Evolutionary conservation across 768 basidiomycete genomes (phyloP).

Genomic region (Clitopilus passeckerianus): DNA sequence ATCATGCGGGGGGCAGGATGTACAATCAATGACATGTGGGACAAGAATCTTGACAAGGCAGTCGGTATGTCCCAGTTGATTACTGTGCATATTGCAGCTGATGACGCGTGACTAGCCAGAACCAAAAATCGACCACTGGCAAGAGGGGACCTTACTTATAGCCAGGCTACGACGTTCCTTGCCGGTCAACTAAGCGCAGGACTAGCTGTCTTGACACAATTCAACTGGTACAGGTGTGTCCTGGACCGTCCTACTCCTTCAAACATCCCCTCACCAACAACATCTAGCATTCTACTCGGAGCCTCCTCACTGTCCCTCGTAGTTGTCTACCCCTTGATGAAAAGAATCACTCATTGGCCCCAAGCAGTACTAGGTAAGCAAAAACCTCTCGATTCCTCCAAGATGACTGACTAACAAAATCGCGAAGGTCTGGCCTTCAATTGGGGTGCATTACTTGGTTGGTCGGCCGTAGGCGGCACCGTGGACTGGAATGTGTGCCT

Average conservation of each 20-base stretch:
- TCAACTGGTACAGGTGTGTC: slow-evolving; percentile 91
- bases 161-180: slow-evolving; percentile 78
- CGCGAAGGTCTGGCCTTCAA: slow-evolving; percentile 85
- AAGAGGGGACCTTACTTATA: slow-evolving; percentile 67
- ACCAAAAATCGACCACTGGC: slow-evolving; percentile 89
- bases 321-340: slow-evolving; percentile 92
- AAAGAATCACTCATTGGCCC: slow-evolving; percentile 94
- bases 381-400: not conserved
- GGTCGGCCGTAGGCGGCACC: slow-evolving; percentile 85
- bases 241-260: not conserved
- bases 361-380: slow-evolving; percentile 86
- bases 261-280: not conserved
- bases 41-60: slow-evolving; percentile 82
- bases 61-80: slow-evolving; percentile 59
- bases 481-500: slow-evolving; percentile 80
- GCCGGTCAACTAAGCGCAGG: slow-evolving; percentile 78
- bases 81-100: not conserved
- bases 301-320: slow-evolving; percentile 89
- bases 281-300: slow-evolving; percentile 77
- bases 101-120: slow-evolving; percentile 45
- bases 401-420: not conserved
- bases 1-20: slow-evolving; percentile 98
- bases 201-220: slow-evolving; percentile 78
- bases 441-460: slow-evolving; percentile 95
- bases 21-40: slow-evolving; percentile 99